Evolutionary conservation across 2,329 filamentous ascomycete species (phyloP).

Genomic region (Coniochaeta sp.): DNA sequence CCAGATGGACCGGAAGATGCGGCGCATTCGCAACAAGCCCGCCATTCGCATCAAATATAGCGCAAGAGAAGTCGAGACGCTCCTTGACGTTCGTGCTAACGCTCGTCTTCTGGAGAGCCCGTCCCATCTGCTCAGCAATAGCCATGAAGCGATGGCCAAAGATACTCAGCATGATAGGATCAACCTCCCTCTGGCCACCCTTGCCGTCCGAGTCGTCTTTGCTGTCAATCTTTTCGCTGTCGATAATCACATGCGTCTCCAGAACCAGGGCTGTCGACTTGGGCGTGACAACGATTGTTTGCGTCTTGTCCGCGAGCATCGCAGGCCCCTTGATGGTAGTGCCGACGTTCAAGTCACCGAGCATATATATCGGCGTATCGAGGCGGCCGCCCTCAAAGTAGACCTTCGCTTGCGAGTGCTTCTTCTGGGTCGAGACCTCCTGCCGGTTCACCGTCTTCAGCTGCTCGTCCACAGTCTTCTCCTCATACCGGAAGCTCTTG

Average conservation of each 20-base stretch:
- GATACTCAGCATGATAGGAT: constrained; percentile 71
- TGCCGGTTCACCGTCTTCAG: constrained; percentile 61
- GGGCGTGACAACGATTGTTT: constrained; percentile 87
- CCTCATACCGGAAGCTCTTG: constrained; percentile 73
- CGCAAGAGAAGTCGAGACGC: constrained; percentile 76
- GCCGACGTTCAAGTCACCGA: constrained; percentile 66
- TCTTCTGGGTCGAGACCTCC: constrained; percentile 49
- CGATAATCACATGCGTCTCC: constrained; percentile 83
- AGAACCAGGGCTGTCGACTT: constrained; percentile 69
- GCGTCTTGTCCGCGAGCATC: constrained; percentile 79
- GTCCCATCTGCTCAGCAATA: constrained; percentile 79
- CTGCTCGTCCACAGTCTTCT: constrained; percentile 80
- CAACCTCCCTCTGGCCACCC: constrained; percentile 41
- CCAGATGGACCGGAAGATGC: constrained; percentile 74
- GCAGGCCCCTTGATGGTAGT: constrained; percentile 72
- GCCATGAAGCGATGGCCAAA: constrained; percentile 82
- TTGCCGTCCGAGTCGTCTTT: constrained; percentile 21
- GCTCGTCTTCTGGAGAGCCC: constrained; percentile 71
- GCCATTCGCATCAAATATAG: constrained; percentile 69
- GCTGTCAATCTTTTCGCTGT: constrained; percentile 49
- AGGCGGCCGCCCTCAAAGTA: constrained; percentile 79
- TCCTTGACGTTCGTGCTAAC: constrained; percentile 79
- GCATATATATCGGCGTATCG: constrained; percentile 76
- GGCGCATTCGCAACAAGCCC: constrained; percentile 74
- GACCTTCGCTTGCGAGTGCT: constrained; percentile 60